Base-by-base conservation (phyloP, 352 stramenopile genomes). In the Phytophthora macrochlamydospora region DNA sequence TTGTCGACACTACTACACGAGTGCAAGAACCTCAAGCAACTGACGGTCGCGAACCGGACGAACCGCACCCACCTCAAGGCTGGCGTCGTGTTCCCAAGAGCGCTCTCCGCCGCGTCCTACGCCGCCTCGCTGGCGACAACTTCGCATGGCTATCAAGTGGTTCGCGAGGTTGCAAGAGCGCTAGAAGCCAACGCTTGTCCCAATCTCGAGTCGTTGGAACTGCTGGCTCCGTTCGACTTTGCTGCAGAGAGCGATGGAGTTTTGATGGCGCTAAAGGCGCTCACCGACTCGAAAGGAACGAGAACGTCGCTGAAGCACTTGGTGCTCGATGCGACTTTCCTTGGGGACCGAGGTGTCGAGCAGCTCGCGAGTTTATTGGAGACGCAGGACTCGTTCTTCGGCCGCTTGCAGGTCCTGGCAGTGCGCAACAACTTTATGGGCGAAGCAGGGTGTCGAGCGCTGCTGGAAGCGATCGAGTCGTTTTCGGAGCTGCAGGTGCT, bases 351-450 rank as follows among this genome's bases (percentile, higher is more conserved):
- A 13, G 68, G 83, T 33, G 14, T 87, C 18, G 56, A 65, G 31
- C 67, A 79, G 14, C 67, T 92, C 9, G 56, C 69, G 4, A 50
- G 54, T 3, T 29, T 88, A 4, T 60, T 92, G 30, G 52, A 76
- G 31, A 62, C 7, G 0, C 42, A 61, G 7, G 42, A 58, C 1
- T 7, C 31, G 12, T 70, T 59, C 7, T 90, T 90, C 42, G 7
- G 51, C 2, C 33, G 69, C 14, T 55, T 92, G 3, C 38, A 76
- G 46, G 71, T 43, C 32, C 60, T 92, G 33, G 62, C 59, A 1
- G 57, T 90, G 12, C 70, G 79, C 35, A 84, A 85, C 44, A 92
- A 92, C 51, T 92, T 90, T 56, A 69, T 88, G n/a, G 83, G 83
- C 5, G 79, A 89, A 58, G 72, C 71, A 2, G 80, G 81, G 6